Base-by-base conservation (phyloP, 768 basidiomycete genomes). In the Polyporus arcularius region DNA sequence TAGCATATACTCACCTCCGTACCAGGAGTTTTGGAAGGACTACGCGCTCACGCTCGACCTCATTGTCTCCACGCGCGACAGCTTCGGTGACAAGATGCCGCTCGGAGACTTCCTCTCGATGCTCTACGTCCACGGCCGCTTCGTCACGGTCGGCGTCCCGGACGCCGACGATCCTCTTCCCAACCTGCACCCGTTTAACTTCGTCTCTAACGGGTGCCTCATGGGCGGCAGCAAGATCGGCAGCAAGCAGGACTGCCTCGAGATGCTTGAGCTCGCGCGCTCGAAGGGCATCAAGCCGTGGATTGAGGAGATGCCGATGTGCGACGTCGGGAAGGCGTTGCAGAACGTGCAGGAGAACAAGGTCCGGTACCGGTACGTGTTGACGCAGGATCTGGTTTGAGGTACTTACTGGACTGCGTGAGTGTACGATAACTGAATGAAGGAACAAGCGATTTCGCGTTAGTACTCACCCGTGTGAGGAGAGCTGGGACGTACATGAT, bases 241-340 rank as follows among this genome's bases (percentile, higher is more conserved):
- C 41, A 81, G 76, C 70, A 85, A 84, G 74, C 75, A 78, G 54
- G 86, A 87, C 66, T 80, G 76, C n/a, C 55, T 78, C 16, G 78
- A 80, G 57, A 89, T 88, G 86, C 77, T 87, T 39, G 71, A 83
- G 53, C 78, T 89, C 32, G 84, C 84, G 2, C 79, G 78, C 6
- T 75, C 82, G 62, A 82, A 87, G 71, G 73, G 75, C 1, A 73
- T 88, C 63, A 77, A 79, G 66, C 78, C 80, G 12, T 83, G 71
- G 70, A 72, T 71, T 62, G 71, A 73, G 55, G 76, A 78, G 66
- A 54, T 80, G 40, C 78, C 78, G 26, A 79, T 84, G 82, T 75
- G 73, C 59, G 73, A 82, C 16, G 78, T 75, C 6, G 74, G 71
- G 43, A 75, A 80, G 69, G 84, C 83, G 0, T 76, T 86, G 45